Conservation (phyloP, 768 basidiomycete species). For the Termitomyces sp. region DNA sequence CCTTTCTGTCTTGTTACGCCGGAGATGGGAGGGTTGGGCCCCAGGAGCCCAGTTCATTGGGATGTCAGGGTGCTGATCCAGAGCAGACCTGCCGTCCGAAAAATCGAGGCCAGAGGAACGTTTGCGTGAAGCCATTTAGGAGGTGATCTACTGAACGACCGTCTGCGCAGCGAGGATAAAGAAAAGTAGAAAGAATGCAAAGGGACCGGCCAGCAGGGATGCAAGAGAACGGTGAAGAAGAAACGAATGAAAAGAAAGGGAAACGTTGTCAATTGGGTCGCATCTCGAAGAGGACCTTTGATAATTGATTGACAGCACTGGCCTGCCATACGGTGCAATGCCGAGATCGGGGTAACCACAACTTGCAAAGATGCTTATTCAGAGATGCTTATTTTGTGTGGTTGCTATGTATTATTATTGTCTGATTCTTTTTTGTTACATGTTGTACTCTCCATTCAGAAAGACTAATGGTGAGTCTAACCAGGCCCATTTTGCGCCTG, state of each 20-base stretch:
- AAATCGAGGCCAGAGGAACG: conserved; percentile 69
- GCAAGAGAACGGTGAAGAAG: conserved; percentile 10
- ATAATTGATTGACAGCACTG: background rate
- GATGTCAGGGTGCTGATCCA: conserved; percentile 55
- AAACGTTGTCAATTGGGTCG: conserved; percentile 1
- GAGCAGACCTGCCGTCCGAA: conserved; percentile 44
- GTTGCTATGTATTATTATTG: background rate
- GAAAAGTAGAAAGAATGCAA: conserved; percentile 29
- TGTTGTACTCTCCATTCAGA: background rate
- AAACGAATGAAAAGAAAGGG: conserved; percentile 6
- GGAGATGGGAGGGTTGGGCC: conserved; percentile 47
- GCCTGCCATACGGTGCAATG: background rate
- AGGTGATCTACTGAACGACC: conserved; percentile 26
- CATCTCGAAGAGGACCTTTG: background rate
- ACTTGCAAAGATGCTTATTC: too few relatives aligned
- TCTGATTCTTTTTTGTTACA: background rate
- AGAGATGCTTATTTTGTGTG: conserved; percentile 12
- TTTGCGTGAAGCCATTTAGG: conserved; percentile 31
- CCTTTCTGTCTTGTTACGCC: conserved; percentile 86
- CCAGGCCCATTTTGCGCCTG: background rate
- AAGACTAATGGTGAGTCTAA: background rate
- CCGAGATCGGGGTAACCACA: conserved; percentile 5
- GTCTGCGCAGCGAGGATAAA: conserved; percentile 31
- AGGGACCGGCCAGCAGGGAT: conserved; percentile 44
- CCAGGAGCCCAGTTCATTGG: conserved; percentile 23